A percentile compares a stretch with the other conserved stretches of the same genome.
phyloP scores from a whole-genome alignment of 1,284 basidiomycete species.

The Tilletiaria anomala region DNA sequence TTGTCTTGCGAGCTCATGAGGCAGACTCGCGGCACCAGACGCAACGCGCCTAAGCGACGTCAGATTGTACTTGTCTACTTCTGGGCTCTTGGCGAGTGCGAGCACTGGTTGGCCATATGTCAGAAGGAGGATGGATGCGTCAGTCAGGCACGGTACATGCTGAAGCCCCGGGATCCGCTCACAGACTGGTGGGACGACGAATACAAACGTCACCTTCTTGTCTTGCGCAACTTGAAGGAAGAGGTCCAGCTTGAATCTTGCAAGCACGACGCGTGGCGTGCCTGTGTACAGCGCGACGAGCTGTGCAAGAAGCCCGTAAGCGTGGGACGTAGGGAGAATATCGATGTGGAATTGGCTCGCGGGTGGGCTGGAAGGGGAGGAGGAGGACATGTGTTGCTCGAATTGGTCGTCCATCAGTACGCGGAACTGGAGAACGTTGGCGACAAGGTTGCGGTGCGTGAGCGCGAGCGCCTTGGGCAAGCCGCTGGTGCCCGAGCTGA shows the following conservation, averaged over 20 bases:
- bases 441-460: slow-evolving; percentile 24
- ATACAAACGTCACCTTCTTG: slow-evolving; percentile 30
- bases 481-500: slow-evolving; percentile 31
- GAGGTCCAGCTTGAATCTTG: slow-evolving; percentile 23
- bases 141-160: no score
- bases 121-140: no score
- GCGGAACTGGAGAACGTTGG: slow-evolving; percentile 29
- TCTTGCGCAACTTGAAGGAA: slow-evolving; percentile 24
- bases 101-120: no score
- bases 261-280: slow-evolving; percentile 26
- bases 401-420: not conserved
- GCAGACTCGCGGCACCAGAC: slow-evolving; percentile 27
- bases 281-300: slow-evolving; percentile 31
- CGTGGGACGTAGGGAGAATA: slow-evolving; percentile 36
- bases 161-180: not conserved
- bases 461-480: slow-evolving; percentile 30
- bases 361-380: no score
- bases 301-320: slow-evolving; percentile 32
- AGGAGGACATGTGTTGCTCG: no score
- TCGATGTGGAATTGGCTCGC: slow-evolving; percentile 24
- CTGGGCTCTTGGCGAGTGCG: slow-evolving; percentile 24
- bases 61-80: slow-evolving; percentile 27
- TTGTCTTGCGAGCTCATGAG: slow-evolving; percentile 15
- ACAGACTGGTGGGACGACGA: slow-evolving; percentile 34
- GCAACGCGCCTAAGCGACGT: slow-evolving; percentile 24